Base-by-base conservation (phyloP, 2,329 filamentous ascomycete genomes). In the Botryotinia calthae region DNA sequence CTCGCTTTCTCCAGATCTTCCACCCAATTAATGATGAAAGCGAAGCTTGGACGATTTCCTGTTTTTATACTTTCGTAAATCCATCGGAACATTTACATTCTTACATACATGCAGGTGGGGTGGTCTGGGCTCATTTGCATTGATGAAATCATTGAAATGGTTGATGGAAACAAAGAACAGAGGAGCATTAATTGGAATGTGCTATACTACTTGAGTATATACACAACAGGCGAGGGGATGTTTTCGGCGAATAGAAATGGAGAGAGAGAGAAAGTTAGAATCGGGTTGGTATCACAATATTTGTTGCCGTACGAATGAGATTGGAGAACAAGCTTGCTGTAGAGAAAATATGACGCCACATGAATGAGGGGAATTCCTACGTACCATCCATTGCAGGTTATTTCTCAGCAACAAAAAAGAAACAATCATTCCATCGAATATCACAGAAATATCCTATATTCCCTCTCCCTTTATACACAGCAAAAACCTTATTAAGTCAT, bases 31-130 rank as follows among this genome's bases (percentile, higher is more conserved):
- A 65, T 22, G 7, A 22, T 56, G 51, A 31, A 9, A 12, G 51
- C 14, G 31, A 28, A 66, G 63, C 63, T 66, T 51, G 63, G 44
- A 66, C 44, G 16, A n/a, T 51, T 63, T 66, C 48, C 25, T 51
- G 34, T 46, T 66, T 66, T n/a, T 28, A 31, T 37, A 28, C 28
- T 64, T 44, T 51, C 48, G 48, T 51, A 4, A 51, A 51, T 6
- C 48, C 48, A 51, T 51, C 25, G 48, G 48, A 51, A 51, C 48
- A 46, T 46, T 46, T 46, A 46, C 44, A 51, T 51, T 51, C 46
- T n/a, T 14, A n/a, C 10, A 14, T 5, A 51, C 48, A 14, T 51
- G 48, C 48, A 51, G 48, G 48, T 51, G 48, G 34, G 34, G 42
- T 44, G 62, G n/a, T 48, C n/a, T 42, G 20, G 42, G 62, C 34